These are phyloP conservation scores for Kwoniella europaea DNA, from an alignment of 768 basidiomycete genomes.

Conservation along the genomic window DNA sequence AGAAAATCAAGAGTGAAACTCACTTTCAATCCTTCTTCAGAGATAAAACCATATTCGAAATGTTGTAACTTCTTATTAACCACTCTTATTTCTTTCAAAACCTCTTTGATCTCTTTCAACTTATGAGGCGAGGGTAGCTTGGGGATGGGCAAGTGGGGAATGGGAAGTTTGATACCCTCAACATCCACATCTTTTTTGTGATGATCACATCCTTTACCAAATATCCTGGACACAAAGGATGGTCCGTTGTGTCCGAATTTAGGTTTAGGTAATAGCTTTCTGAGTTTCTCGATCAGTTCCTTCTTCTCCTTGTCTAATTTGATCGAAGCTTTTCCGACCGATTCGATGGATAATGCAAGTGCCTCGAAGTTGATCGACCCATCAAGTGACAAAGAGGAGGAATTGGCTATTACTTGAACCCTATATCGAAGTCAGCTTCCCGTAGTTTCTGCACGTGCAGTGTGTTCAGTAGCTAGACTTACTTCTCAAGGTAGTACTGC, in stretches of 20 bases:
- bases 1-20: slow-evolving; percentile 2
- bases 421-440: slow-evolving; percentile 48
- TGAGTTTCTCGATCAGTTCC: slow-evolving; percentile 38
- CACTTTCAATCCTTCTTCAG: slow-evolving; percentile 52
- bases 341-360: slow-evolving; percentile 53
- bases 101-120: slow-evolving; percentile 51
- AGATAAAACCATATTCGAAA: slow-evolving; percentile 58
- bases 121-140: slow-evolving; percentile 23
- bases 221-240: not conserved
- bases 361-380: slow-evolving; percentile 44
- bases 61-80: slow-evolving; percentile 54
- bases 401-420: slow-evolving; percentile 63
- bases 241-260: slow-evolving; percentile 1
- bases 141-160: slow-evolving; percentile 15
- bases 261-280: slow-evolving; percentile 45
- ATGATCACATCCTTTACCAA: not conserved
- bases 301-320: slow-evolving; percentile 53
- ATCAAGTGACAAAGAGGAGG: slow-evolving; percentile 26
- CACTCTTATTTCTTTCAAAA: slow-evolving; percentile 50
- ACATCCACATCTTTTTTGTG: not conserved
- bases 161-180: not conserved
- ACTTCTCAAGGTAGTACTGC: slow-evolving; percentile 65
- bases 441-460: too few species aligned
- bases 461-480: slow-evolving; percentile 35
- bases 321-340: slow-evolving; percentile 52